phyloP scores from a whole-genome alignment of 2,329 filamentous ascomycete species.

The Penicillium frequentans region DNA sequence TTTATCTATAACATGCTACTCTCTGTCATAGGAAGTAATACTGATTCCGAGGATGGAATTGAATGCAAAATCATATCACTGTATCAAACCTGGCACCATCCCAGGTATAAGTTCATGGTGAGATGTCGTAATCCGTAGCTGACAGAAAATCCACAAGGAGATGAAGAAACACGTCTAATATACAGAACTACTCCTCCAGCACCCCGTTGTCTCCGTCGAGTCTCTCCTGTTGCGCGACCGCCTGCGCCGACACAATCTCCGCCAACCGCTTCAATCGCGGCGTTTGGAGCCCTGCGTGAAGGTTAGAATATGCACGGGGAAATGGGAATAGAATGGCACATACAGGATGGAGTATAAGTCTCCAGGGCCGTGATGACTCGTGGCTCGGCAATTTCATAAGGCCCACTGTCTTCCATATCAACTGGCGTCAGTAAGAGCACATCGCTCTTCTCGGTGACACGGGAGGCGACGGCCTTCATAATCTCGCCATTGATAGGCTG shows the following conservation, averaged over 20 bases:
- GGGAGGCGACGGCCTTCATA: slow-evolving; percentile 97
- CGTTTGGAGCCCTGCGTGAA: slow-evolving; percentile 78
- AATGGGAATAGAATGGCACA: slow-evolving; percentile 42
- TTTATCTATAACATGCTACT: too few species aligned
- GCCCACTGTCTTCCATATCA: slow-evolving; percentile 98
- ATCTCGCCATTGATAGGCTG: slow-evolving; percentile 99
- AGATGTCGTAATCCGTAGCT: slow-evolving; percentile 28
- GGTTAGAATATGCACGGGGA: slow-evolving; percentile 1
- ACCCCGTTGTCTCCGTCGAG: slow-evolving; percentile 52
- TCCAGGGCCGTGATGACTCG: slow-evolving; percentile 93
- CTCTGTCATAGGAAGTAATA: too few species aligned
- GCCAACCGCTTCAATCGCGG: slow-evolving; percentile 90
- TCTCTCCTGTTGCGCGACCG: slow-evolving; percentile 92
- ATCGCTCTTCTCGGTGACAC: slow-evolving; percentile 97
- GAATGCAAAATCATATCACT: slow-evolving; percentile 18
- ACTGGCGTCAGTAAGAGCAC: slow-evolving; percentile 90
- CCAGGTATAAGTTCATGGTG: slow-evolving; percentile 18
- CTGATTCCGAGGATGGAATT: background rate
- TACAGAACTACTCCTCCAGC: slow-evolving; percentile 28
- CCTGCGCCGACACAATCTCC: slow-evolving; percentile 97
- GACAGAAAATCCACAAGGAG: slow-evolving; percentile 19
- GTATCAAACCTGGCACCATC: slow-evolving; percentile 20
- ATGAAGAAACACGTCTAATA: slow-evolving; percentile 22
- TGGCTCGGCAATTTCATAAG: slow-evolving; percentile 97
- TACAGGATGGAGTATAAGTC: slow-evolving; percentile 97